Base-by-base conservation (phyloP, 305 asterid genomes). In the Coffea humblotiana region DNA sequence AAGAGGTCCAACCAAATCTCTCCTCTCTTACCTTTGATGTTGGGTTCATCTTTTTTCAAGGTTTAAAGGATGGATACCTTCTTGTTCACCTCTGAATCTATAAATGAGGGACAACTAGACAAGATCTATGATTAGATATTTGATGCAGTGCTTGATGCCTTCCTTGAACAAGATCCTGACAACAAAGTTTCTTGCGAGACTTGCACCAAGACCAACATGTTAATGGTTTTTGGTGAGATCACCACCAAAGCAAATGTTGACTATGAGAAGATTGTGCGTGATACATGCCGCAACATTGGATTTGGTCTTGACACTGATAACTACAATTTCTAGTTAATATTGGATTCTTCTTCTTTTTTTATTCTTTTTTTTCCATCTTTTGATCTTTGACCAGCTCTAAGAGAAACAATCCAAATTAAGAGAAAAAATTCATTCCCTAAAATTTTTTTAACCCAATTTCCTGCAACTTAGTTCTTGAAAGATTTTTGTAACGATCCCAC, bases 51-150 rank as follows among this genome's bases (percentile, higher is more conserved):
- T 65, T 0, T 25, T 48, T 43, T 77, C 73, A 77, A 77, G 79
- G 77, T 82, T 71, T 69, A 63, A 67, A 85, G 71, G 72, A 88
- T 88, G 91, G 91, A 88, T 29, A 86, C 88, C 83, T 86, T 88
- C 84, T 80, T 88, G 79, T 84, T 84, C 84, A 88, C 89, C 61
- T 88, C 89, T 56, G 89, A 88, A 80, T 88, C 91, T 37, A 89
- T 88, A 49, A 88, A 88, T 32, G 91, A 88, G 80, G 91, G 91
- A 68, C 91, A 88, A 82, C 91, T 87, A 10, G 91, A 88, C 82
- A 88, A 88, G 88, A 90, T 88, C 73, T 86, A 88, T 65, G 91
- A 86, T 83, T 88, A 88, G 82, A 84, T 88, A 58, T 88, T 89
- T 52, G 91, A 88, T 66, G 91, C 89, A 0, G 89, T 88, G 52